Evolutionary conservation across 306 rosid species (phyloP), one percentile per base, ranked within the genome.

Genomic region (Chamaecrista fasciculata): DNA sequence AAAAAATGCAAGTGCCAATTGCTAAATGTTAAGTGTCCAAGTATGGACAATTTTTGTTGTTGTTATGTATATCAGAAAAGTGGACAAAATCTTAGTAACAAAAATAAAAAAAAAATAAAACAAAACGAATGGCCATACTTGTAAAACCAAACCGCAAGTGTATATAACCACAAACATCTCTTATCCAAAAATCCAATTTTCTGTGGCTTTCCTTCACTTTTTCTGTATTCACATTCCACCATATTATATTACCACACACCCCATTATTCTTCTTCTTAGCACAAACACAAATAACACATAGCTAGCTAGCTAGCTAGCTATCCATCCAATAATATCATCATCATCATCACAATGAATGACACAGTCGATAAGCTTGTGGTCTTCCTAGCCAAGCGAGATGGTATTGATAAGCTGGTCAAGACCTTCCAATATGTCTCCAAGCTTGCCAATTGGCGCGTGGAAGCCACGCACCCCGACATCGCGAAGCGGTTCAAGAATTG

Each of bases 321-420:
- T n/a, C n/a, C n/a, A n/a, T n/a, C n/a, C n/a, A n/a, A n/a, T n/a
- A n/a, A n/a, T n/a, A n/a, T n/a, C n/a, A n/a, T n/a, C n/a, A n/a
- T n/a, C n/a, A n/a, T n/a, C n/a, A n/a, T n/a, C n/a, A n/a, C n/a
- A n/a, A n/a, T 90, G 97, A 85, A 79, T 48, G 98, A 91, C 79
- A 66, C 81, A 26, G 90, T 87, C 1, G 98, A 94, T 86, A 94
- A 87, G 69, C 70, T 90, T n/a, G 98, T 88, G 0, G 74, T 94
- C 84, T 94, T 90, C 81, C 78, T 94, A 37, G 97, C 97, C 21
- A 94, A 94, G 76, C 76, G 98, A 80, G 98, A 94, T 61, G 96
- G 97, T 64, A 90, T 90, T n/a, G 98, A 94, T 95, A 94, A 94
- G 86, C 95, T 94, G 6, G 97, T 94, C 36, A 94, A 94, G 84